These are phyloP conservation scores for Aegilops tauschii DNA, from an alignment of 176 grass and related monocot species.

Conservation along the genomic window DNA sequence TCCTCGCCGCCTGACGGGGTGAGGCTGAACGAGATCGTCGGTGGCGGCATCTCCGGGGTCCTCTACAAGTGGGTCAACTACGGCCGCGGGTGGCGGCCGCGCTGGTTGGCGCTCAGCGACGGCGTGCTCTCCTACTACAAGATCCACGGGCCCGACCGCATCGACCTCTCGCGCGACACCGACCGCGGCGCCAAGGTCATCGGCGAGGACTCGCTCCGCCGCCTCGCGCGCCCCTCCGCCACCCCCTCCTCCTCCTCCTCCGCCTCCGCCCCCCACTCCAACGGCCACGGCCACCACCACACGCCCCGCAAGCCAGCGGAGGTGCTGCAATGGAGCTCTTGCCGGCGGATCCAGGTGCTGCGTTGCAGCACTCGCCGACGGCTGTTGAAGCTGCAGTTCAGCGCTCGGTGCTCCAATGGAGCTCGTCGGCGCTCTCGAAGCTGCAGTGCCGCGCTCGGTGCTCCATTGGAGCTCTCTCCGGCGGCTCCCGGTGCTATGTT, in stretches of 20 bases:
- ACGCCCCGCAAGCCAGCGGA: no score
- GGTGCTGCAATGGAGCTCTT: no score
- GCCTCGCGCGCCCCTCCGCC: conserved; percentile 37
- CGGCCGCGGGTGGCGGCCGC: conserved; percentile 86
- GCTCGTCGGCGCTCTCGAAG: no score
- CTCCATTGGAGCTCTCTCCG: no score
- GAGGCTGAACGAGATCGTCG: conserved; percentile 70
- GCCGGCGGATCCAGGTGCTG: no score
- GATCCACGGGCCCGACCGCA: conserved; percentile 98
- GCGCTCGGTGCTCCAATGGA: no score
- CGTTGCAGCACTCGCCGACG: no score
- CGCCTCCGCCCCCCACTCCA: conserved; percentile 25
- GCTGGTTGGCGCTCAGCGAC: conserved; percentile 87
- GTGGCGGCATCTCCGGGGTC: conserved; percentile 77
- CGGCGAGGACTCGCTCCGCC: conserved; percentile 79
- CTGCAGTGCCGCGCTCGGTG: no score
- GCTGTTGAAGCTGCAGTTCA: no score
- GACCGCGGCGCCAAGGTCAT: conserved; percentile 90
- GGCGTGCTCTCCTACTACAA: conserved; percentile 98
- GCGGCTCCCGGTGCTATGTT: no score
- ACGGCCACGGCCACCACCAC: conserved; percentile 10
- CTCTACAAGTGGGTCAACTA: conserved; percentile 99
- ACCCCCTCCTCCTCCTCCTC: not conserved
- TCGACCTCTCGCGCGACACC: conserved; percentile 69
- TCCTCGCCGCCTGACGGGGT: conserved; percentile 53